Evolutionary conservation across 2,329 filamentous ascomycete species (phyloP).

Genomic region (Cytospora piceae): DNA sequence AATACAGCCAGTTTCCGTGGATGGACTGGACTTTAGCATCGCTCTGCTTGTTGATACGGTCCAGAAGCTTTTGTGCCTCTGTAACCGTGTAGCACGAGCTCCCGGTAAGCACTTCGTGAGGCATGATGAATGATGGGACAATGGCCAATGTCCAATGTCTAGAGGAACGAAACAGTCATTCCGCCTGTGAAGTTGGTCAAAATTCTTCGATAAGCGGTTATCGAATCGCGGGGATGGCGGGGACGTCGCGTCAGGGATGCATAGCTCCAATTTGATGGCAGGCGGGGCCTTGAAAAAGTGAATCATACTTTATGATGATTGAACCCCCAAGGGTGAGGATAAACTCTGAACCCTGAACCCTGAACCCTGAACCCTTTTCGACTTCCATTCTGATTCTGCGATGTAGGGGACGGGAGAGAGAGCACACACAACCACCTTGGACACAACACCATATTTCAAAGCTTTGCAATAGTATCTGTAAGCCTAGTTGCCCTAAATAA

Average conservation of each 20-base stretch:
- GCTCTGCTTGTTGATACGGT: slow-evolving; percentile 34
- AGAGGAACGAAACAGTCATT: slow-evolving; percentile 9
- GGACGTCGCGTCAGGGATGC: slow-evolving; percentile 21
- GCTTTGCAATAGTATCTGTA: too few relatives aligned
- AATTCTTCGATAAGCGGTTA: slow-evolving; percentile 27
- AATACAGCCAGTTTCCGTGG: slow-evolving; percentile 65
- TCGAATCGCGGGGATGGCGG: slow-evolving; percentile 30
- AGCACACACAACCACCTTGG: too few relatives aligned
- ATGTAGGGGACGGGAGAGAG: too few relatives aligned
- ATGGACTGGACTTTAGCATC: slow-evolving; percentile 49
- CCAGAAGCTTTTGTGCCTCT: slow-evolving; percentile 30
- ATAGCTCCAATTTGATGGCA: background rate
- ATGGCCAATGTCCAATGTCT: slow-evolving; percentile 15
- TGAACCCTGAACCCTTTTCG: too few relatives aligned
- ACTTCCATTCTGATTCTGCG: too few relatives aligned
- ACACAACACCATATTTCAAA: too few relatives aligned
- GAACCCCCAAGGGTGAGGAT: too few relatives aligned
- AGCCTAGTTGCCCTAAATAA: too few relatives aligned
- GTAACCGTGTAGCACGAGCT: slow-evolving; percentile 30
- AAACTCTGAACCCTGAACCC: too few relatives aligned
- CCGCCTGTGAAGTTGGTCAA: slow-evolving; percentile 3
- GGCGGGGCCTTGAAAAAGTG: too few relatives aligned
- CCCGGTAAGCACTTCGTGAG: slow-evolving; percentile 26
- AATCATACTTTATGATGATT: too few relatives aligned
- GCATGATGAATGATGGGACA: slow-evolving; percentile 25